These are phyloP conservation scores for Periconia macrospinosa DNA, from an alignment of 2,329 filamentous ascomycete species.

Conservation along the genomic window DNA sequence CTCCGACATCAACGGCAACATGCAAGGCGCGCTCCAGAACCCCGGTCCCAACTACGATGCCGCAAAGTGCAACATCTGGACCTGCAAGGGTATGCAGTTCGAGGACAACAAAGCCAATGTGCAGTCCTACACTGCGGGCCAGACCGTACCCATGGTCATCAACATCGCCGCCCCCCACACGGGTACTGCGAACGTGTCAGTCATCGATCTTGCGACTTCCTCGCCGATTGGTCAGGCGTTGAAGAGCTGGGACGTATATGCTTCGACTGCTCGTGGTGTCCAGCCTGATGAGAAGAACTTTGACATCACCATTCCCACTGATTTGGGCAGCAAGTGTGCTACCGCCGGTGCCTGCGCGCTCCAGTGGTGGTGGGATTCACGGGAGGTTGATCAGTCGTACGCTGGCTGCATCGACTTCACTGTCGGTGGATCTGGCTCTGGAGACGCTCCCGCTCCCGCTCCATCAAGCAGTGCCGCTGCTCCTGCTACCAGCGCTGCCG, in stretches of 20 bases:
- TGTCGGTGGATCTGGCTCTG: slow-evolving; percentile 39
- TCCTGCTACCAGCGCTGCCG: slow-evolving; percentile 7
- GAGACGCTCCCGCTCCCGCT: slow-evolving; percentile 13
- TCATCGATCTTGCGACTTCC: slow-evolving; percentile 59
- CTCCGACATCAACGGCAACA: slow-evolving; percentile 59
- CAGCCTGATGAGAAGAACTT: slow-evolving; percentile 53
- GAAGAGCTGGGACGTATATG: slow-evolving; percentile 60
- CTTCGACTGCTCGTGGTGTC: slow-evolving; percentile 49
- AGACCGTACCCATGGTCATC: slow-evolving; percentile 50
- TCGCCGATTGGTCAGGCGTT: slow-evolving; percentile 56
- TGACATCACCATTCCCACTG: slow-evolving; percentile 56
- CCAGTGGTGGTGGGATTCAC: slow-evolving; percentile 66
- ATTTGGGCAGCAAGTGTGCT: slow-evolving; percentile 51
- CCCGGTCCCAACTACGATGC: slow-evolving; percentile 55
- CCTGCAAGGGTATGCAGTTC: slow-evolving; percentile 63
- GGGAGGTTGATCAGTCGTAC: slow-evolving; percentile 61
- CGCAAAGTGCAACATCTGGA: slow-evolving; percentile 54
- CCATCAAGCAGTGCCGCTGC: slow-evolving; percentile 12
- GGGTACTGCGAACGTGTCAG: slow-evolving; percentile 60
- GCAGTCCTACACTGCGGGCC: slow-evolving; percentile 54
- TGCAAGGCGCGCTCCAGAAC: slow-evolving; percentile 58
- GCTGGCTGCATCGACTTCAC: slow-evolving; percentile 65
- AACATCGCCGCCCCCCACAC: slow-evolving; percentile 57
- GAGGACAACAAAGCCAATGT: slow-evolving; percentile 58
- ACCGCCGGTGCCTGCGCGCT: slow-evolving; percentile 57